These are phyloP conservation scores for Chamaecyparis obtusa DNA, from an alignment of 75 land plant species.

Conservation along the genomic window DNA sequence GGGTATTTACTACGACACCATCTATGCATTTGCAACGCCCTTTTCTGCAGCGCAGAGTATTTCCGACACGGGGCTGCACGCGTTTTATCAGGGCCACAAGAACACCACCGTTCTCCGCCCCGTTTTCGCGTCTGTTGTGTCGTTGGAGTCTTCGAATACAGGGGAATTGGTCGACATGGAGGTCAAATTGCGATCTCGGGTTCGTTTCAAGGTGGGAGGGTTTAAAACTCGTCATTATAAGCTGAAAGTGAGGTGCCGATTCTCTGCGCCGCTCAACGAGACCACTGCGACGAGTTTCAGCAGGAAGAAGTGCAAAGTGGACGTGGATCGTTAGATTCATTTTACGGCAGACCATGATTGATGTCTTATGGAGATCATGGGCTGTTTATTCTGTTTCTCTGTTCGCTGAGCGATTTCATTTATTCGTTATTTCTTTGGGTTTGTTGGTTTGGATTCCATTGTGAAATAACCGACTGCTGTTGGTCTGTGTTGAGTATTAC, in stretches of 20 bases:
- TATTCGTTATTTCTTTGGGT: too few species aligned
- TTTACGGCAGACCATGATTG: neutral
- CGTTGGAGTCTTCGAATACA: neutral
- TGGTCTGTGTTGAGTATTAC: too few species aligned
- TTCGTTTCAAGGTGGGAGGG: neutral
- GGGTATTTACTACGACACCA: neutral
- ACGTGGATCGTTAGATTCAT: neutral
- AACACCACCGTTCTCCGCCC: constrained; percentile 18
- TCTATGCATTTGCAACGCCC: neutral
- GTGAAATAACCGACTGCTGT: neutral
- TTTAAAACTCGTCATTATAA: neutral
- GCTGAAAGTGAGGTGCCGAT: neutral
- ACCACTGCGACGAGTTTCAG: neutral
- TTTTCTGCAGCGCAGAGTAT: neutral
- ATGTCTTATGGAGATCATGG: neutral
- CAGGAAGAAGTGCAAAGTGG: neutral
- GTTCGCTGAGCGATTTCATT: neutral
- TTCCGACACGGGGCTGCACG: neutral
- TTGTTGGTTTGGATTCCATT: neutral
- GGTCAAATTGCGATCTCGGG: neutral
- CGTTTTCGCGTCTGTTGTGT: neutral
- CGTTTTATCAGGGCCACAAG: constrained; percentile 38
- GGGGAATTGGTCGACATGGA: neutral
- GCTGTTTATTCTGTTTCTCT: too few species aligned
- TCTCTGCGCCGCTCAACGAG: neutral